Percentiles rank a stretch among this genome's conserved stretches.
Conservation (phyloP, 129 eudicot species). For the Centrapalus pauciflorus region DNA sequence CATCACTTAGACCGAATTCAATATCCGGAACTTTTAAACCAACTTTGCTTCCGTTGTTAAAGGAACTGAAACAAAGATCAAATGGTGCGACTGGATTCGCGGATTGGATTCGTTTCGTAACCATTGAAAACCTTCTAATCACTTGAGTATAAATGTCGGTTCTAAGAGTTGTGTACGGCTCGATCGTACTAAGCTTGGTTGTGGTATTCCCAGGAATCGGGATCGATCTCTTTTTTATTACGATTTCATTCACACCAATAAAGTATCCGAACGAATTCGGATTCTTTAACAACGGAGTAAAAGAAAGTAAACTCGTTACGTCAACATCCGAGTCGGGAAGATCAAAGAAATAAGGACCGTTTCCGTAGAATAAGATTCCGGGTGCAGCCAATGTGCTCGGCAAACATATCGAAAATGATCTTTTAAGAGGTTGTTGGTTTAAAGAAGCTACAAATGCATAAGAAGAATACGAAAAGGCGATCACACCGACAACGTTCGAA, state of each 20-base stretch:
- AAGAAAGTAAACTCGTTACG: background rate
- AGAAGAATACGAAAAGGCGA: slow-evolving; percentile 25
- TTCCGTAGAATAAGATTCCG: background rate
- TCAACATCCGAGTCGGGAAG: background rate
- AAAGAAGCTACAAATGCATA: slow-evolving; percentile 23
- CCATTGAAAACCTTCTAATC: too few relatives aligned
- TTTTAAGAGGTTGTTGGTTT: background rate
- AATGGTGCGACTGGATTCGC: too few relatives aligned
- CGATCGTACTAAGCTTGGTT: too few relatives aligned
- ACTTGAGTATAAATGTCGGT: too few relatives aligned
- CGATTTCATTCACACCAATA: background rate
- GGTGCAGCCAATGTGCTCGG: background rate
- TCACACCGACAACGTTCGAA: slow-evolving; percentile 13
- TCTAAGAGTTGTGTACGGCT: too few relatives aligned
- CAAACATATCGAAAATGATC: background rate
- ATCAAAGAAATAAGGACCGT: background rate
- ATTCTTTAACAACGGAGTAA: background rate
- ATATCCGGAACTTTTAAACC: slow-evolving; percentile 11
- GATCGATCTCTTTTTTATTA: background rate
- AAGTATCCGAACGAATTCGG: background rate
- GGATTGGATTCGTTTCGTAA: too few relatives aligned
- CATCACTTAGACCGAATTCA: background rate
- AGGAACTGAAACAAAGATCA: too few relatives aligned
- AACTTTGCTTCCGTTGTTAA: background rate
- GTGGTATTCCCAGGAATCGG: too few relatives aligned